Evolutionary conservation across 2,329 filamentous ascomycete species (phyloP).

Genomic region (Aspergillus unguis): DNA sequence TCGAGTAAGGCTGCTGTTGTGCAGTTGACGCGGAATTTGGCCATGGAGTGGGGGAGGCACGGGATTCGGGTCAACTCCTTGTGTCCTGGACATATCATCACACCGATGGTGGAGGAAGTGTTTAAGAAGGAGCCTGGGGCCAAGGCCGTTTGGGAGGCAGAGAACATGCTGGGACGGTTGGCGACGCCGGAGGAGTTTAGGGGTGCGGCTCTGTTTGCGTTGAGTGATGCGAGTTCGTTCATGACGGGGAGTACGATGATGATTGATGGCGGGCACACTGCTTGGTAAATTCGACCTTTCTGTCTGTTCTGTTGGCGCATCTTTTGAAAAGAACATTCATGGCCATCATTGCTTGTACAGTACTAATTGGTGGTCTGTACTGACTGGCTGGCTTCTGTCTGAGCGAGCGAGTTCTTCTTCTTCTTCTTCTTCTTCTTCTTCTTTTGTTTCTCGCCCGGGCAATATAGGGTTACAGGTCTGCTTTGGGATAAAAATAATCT

Average conservation of each 20-base stretch:
- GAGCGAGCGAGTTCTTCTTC: too few relatives aligned
- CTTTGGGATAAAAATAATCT: too few relatives aligned
- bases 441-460: too few relatives aligned
- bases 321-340: not conserved
- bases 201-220: slow-evolving; percentile 64
- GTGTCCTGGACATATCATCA: slow-evolving; percentile 55
- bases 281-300: slow-evolving; percentile 31
- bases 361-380: not conserved
- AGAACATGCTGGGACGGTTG: slow-evolving; percentile 53
- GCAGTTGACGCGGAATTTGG: slow-evolving; percentile 50
- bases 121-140: slow-evolving; percentile 71
- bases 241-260: slow-evolving; percentile 68
- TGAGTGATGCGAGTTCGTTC: slow-evolving; percentile 65
- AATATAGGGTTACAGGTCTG: too few relatives aligned
- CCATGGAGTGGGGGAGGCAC: slow-evolving; percentile 52
- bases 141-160: slow-evolving; percentile 41
- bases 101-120: slow-evolving; percentile 75
- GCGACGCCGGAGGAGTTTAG: slow-evolving; percentile 58
- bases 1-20: slow-evolving; percentile 54
- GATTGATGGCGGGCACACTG: slow-evolving; percentile 67
- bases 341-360: not conserved
- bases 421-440: too few relatives aligned
- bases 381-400: too few relatives aligned
- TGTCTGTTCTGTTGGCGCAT: not conserved
- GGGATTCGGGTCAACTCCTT: slow-evolving; percentile 55